Conservation (phyloP, 1,139 yeast genomes). For the Yamadazyma epiphylla region DNA sequence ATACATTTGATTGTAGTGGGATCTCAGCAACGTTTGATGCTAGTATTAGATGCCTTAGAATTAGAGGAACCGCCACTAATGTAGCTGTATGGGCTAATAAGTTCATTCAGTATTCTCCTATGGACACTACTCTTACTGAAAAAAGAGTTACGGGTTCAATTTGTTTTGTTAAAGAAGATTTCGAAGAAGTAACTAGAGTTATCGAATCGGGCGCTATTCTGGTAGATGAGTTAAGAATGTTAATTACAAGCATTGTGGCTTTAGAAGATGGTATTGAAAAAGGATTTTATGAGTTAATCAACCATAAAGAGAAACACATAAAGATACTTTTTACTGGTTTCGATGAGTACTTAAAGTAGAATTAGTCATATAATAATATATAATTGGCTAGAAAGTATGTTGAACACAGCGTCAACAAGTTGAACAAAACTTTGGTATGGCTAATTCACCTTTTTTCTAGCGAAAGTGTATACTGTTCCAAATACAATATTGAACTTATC, state of each 20-base stretch:
- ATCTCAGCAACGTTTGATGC: constrained; percentile 51
- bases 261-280: constrained; percentile 32
- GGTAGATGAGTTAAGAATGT: constrained; percentile 18
- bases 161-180: constrained; percentile 36
- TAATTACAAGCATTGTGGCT: constrained; percentile 32
- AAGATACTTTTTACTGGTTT: constrained; percentile 32
- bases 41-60: constrained; percentile 47
- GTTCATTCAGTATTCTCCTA: constrained; percentile 30
- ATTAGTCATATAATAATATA: not conserved
- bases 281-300: constrained; percentile 31
- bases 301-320: constrained; percentile 34
- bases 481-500: constrained; percentile 48
- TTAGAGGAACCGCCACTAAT: constrained; percentile 62
- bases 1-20: constrained; percentile 63
- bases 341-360: no score
- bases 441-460: no score
- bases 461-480: constrained; percentile 55
- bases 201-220: constrained; percentile 26
- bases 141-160: constrained; percentile 38
- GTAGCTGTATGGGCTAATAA: constrained; percentile 56
- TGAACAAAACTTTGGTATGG: no score
- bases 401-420: no score
- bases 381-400: no score
- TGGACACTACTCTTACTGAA: constrained; percentile 37
- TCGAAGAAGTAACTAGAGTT: constrained; percentile 31